Evolutionary conservation across 2,329 filamentous ascomycete species (phyloP).

Genomic region (Calonectria pauciramosa): DNA sequence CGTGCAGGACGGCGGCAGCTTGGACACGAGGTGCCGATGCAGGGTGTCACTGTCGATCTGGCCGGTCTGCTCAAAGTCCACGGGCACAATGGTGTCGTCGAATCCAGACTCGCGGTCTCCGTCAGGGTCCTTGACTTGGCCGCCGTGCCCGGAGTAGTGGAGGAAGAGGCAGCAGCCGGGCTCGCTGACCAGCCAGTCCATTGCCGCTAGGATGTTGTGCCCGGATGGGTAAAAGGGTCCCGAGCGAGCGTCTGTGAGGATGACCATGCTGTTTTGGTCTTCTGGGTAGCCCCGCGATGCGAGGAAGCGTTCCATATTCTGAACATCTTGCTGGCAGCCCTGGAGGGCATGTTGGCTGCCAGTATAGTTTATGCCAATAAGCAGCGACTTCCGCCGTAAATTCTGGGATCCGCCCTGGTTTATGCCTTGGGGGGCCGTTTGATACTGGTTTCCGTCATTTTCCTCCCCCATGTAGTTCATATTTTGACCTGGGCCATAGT

Average conservation of each 20-base stretch:
- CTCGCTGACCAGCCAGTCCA: background rate
- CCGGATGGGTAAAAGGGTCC: background rate
- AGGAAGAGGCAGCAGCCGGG: background rate
- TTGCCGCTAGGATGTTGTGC: background rate
- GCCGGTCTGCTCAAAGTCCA: background rate
- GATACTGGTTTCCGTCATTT: background rate
- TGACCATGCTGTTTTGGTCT: background rate
- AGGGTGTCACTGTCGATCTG: background rate
- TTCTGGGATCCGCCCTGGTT: background rate
- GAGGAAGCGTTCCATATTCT: slow-evolving; percentile 1
- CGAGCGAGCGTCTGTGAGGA: background rate
- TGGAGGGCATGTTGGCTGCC: background rate
- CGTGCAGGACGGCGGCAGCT: background rate
- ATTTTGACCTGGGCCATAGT: background rate
- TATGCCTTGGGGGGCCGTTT: background rate
- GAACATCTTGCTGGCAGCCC: background rate
- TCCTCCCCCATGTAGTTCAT: background rate
- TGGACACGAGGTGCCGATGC: background rate
- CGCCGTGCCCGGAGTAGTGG: background rate
- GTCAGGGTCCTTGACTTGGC: background rate
- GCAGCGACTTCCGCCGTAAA: background rate
- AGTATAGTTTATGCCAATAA: background rate
- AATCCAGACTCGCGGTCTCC: background rate
- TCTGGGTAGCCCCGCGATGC: background rate
- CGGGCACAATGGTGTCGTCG: background rate